A percentile compares a stretch with the other conserved stretches of the same genome.
Evolutionary conservation across 768 basidiomycete genomes (phyloP).

Genomic region (Leccinum ochraceum): DNA sequence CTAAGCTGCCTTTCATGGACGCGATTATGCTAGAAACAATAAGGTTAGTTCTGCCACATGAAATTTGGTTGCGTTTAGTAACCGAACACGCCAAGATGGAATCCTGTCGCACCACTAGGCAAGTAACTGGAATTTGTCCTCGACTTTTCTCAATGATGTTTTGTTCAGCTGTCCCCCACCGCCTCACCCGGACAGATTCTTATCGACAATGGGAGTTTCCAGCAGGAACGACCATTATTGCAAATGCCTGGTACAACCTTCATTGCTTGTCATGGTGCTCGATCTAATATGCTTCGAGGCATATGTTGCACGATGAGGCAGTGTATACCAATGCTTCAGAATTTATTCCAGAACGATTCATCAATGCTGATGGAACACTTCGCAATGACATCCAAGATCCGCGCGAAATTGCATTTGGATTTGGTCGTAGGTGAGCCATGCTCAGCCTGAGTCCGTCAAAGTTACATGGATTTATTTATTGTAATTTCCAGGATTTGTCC

Average conservation of each 20-base stretch:
- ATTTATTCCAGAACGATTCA: constrained; percentile 5
- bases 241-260: constrained; percentile 1
- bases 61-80: neutral
- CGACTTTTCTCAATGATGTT: neutral
- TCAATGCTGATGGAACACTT: neutral
- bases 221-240: constrained; percentile 5
- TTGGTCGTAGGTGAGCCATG: constrained; percentile 3
- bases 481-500: neutral
- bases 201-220: constrained; percentile 4
- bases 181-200: constrained; percentile 3
- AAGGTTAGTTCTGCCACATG: neutral
- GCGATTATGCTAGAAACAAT: constrained; percentile 5
- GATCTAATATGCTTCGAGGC: constrained; percentile 2
- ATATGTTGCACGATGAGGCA: constrained; percentile 6
- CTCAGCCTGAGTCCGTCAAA: neutral
- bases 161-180: constrained; percentile 2
- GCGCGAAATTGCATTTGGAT: constrained; percentile 9
- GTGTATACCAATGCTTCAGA: constrained; percentile 3
- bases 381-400: constrained; percentile 3
- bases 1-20: constrained; percentile 1
- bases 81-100: constrained; percentile 1
- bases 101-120: constrained; percentile 11
- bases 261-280: neutral
- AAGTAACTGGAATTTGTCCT: neutral
- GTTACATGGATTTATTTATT: neutral